Evolutionary conservation across 371 early-diverging fungal species (phyloP), one percentile per base, ranked within the genome.

Genomic region (Syncephalis plumigaleata): DNA sequence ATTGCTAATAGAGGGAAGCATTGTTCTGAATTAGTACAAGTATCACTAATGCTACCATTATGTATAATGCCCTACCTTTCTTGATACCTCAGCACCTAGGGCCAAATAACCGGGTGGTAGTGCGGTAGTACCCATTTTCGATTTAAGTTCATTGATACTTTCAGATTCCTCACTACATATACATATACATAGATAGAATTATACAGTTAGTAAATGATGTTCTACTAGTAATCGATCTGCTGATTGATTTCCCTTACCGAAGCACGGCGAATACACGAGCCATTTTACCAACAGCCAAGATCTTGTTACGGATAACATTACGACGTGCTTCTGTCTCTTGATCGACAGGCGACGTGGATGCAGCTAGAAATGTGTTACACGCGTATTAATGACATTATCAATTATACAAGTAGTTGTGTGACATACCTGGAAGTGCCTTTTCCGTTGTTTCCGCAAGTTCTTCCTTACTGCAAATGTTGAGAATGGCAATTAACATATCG

Each of bases 401-500:
- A 7, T 24, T 4, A 18, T 16, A 45, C 7, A 4, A 16, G 16
- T 45, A n/a, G n/a, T n/a, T n/a, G n/a, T n/a, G n/a, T n/a, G n/a
- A n/a, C 24, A 45, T 24, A 7, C 22, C 36, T n/a, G 47, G 56
- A 2, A 40, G 45, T 16, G 45, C 44, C 48, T 52, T 51, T 9
- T 44, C 42, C n/a, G 39, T 68, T 17, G 69, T 69, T 42, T 77
- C 74, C 13, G 60, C 72, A 36, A 77, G 48, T 48, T 80, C 80
- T 47, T 79, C 77, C 52, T 86, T 81, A 66, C 78, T 83, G 67
- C 88, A 88, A 27, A 89, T 84, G 58, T 86, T 88, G 31, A 96
- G 65, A 47, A 96, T 81, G 2, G 87, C 88, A 42, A 93, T 61
- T 38, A 96, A 62, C 93, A 96, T 93, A 53, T 92, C 91, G 21